Conservation (phyloP, 129 eudicot species). For the Daucus carota region DNA sequence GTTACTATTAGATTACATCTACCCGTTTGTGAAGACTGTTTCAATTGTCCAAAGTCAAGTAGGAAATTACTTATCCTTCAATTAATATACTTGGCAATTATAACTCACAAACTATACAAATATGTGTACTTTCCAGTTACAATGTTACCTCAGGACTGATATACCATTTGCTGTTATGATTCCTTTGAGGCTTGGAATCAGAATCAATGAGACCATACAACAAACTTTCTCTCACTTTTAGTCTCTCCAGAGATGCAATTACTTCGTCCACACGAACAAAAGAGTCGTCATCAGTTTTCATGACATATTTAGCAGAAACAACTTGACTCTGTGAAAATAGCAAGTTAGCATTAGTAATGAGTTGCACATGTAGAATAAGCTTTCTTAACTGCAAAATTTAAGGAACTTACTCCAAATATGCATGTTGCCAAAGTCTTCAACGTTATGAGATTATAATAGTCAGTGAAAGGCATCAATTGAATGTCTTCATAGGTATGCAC, state of each 20-base stretch:
- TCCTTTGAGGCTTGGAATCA: conserved; percentile 18
- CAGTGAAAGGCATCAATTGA: conserved; percentile 31
- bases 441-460: conserved; percentile 24
- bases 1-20: neutral
- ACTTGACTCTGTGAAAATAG: conserved; percentile 17
- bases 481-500: conserved; percentile 23
- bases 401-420: conserved; percentile 21
- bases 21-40: neutral
- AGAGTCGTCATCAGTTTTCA: conserved; percentile 35
- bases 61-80: neutral
- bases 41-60: neutral
- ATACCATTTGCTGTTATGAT: conserved; percentile 28
- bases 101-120: neutral
- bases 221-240: conserved; percentile 12
- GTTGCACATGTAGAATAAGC: neutral
- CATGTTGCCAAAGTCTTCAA: conserved; percentile 28
- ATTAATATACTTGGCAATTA: neutral
- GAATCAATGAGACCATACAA: conserved; percentile 23
- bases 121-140: neutral
- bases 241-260: conserved; percentile 8
- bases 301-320: conserved; percentile 24
- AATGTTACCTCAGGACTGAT: conserved; percentile 21
- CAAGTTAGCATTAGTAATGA: neutral
- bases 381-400: neutral
- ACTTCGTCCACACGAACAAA: conserved; percentile 31